phyloP scores from a whole-genome alignment of 257 asterid genomes.

The Solanum bukasovii region DNA sequence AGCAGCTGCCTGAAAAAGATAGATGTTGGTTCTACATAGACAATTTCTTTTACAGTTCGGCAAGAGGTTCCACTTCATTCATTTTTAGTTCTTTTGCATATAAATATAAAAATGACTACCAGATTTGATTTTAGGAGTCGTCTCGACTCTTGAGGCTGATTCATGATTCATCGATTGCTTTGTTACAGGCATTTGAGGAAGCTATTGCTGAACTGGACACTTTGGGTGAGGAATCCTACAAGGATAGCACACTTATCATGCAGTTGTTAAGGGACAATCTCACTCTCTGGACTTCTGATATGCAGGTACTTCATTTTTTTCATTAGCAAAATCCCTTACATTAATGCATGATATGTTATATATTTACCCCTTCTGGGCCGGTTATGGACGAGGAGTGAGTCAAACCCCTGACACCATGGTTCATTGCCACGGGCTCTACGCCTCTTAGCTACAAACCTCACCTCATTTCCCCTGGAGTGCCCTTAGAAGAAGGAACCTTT shows the following conservation, averaged over 20 bases:
- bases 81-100: background rate
- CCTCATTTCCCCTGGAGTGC: background rate
- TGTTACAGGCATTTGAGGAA: slow-evolving; percentile 48
- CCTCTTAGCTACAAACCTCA: background rate
- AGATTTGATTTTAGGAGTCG: background rate
- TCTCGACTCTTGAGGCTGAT: background rate
- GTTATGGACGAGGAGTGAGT: background rate
- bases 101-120: background rate
- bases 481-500: background rate
- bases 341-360: background rate
- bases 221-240: slow-evolving; percentile 51
- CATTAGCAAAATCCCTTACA: background rate
- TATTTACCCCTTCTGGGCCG: background rate
- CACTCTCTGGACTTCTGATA: slow-evolving; percentile 66
- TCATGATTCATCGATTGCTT: background rate
- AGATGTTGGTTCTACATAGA: background rate
- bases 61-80: background rate
- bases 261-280: slow-evolving; percentile 70
- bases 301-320: slow-evolving; percentile 29
- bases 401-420: background rate
- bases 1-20: background rate
- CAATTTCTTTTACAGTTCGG: background rate
- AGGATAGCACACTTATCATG: slow-evolving; percentile 70
- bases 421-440: background rate
- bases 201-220: slow-evolving; percentile 65